Conservation (phyloP, 805 yeast species). For the Hanseniaspora occidentalis region DNA sequence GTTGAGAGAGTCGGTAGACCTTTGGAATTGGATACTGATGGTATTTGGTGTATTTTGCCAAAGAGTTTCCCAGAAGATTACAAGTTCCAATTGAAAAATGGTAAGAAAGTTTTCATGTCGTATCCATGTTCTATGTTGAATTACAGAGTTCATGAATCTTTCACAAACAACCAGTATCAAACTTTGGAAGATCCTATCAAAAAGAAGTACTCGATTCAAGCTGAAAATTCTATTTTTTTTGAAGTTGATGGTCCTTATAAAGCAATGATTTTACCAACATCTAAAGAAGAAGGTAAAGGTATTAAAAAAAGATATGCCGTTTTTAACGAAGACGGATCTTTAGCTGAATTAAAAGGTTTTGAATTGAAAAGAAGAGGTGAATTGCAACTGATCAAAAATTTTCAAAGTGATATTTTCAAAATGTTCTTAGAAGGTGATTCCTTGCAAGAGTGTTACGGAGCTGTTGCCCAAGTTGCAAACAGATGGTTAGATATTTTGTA, state of each 20-base stretch:
- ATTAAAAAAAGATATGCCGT: constrained; percentile 95
- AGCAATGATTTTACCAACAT: constrained; percentile 95
- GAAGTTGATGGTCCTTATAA: constrained; percentile 98
- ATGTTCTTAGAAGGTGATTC: constrained; percentile 78
- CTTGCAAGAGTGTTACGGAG: constrained; percentile 66
- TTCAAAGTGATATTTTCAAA: constrained; percentile 89
- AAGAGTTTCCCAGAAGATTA: constrained; percentile 85
- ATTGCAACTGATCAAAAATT: constrained; percentile 80
- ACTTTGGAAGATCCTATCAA: constrained; percentile 59
- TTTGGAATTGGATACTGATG: constrained; percentile 93
- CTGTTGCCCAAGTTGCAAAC: constrained; percentile 88
- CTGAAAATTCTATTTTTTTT: constrained; percentile 91
- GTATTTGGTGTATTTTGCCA: constrained; percentile 98
- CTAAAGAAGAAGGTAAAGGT: constrained; percentile 95
- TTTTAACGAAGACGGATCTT: constrained; percentile 82
- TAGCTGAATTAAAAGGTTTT: constrained; percentile 94
- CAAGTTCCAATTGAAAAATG: constrained; percentile 56
- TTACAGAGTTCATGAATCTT: constrained; percentile 78
- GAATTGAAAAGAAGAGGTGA: constrained; percentile 97
- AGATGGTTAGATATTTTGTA: constrained; percentile 93
- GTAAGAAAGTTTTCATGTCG: constrained; percentile 64
- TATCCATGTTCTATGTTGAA: constrained; percentile 96
- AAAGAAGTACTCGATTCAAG: constrained; percentile 58
- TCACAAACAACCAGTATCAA: constrained; percentile 92
- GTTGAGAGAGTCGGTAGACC: constrained; percentile 94